These are phyloP conservation scores for Erucastrum elatum DNA, from an alignment of 345 rosid species.

Conservation along the genomic window DNA sequence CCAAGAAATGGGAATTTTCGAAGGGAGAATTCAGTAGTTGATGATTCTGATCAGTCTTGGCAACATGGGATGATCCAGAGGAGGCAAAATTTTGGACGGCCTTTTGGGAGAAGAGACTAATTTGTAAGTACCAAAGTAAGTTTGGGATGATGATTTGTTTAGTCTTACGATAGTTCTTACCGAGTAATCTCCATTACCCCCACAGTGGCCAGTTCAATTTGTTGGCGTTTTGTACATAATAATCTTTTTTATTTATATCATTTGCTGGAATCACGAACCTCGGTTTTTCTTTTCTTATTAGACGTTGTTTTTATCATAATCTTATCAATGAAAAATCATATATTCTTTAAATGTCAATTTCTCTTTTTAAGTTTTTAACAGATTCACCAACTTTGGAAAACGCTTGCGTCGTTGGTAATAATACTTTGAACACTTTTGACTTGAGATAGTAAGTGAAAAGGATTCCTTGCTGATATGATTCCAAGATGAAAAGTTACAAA, in stretches of 20 bases:
- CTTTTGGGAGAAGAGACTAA: conserved; percentile 54
- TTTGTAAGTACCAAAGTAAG: neutral
- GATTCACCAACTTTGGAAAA: neutral
- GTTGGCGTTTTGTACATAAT: conserved; percentile 28
- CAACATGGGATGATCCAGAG: conserved; percentile 60
- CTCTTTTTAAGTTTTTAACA: neutral
- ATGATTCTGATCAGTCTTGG: conserved; percentile 72
- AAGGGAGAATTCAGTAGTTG: conserved; percentile 56
- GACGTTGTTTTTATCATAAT: conserved; percentile 17
- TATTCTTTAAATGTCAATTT: conserved; percentile 2
- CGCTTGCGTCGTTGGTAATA: neutral
- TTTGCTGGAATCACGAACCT: neutral
- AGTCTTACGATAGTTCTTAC: conserved; percentile 12
- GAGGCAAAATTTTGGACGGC: conserved; percentile 53
- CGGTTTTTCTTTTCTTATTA: neutral
- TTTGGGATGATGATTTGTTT: conserved; percentile 7
- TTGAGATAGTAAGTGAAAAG: neutral
- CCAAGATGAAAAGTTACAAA: conserved; percentile 11
- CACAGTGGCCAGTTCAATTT: conserved; percentile 12
- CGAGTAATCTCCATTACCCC: neutral
- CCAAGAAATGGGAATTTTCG: conserved; percentile 65
- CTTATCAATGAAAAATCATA: conserved; percentile 22
- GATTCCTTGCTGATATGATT: conserved; percentile 5
- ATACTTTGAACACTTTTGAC: neutral
- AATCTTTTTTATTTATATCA: neutral